Base-by-base conservation (phyloP, 352 stramenopile species). In the Pelagophyceae sp. region DNA sequence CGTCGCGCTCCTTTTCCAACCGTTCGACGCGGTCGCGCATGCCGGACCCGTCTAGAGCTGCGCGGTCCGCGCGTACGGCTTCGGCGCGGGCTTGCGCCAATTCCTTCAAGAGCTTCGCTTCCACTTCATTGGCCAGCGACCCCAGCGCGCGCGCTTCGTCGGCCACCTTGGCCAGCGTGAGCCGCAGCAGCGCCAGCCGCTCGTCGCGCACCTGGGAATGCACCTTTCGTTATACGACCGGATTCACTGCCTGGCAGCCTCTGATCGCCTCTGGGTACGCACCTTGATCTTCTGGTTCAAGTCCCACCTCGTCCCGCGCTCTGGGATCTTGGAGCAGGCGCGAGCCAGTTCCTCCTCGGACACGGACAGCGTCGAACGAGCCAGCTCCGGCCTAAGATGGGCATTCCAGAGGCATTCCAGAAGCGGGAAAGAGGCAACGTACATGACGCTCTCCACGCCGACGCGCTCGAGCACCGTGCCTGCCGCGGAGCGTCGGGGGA, bases 241-340 rank as follows among this genome's bases (percentile, higher is more conserved):
- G n/a, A n/a, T n/a, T n/a, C n/a, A n/a, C n/a, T n/a, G n/a, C n/a
- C n/a, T n/a, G n/a, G n/a, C n/a, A n/a, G n/a, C n/a, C n/a, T n/a
- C n/a, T n/a, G n/a, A n/a, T n/a, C n/a, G n/a, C n/a, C n/a, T n/a
- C n/a, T n/a, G n/a, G n/a, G n/a, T n/a, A n/a, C n/a, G n/a, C n/a
- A 54, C 45, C 23, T 54, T 54, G 45, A 54, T 54, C 45, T 54
- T 54, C 45, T 54, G 45, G 45, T 67, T 67, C 58, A 67, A 15
- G 58, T 67, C 58, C 23, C 29, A 67, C 11, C 58, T 11, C 58
- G 58, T 67, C 58, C 58, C 58, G 23, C 23, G 58, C 58, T 67
- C 58, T 67, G 23, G 15, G 58, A 67, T 15, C 58, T 67, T 67
- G 5, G 58, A 11, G 15, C 5, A 11, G 15, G 58, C 58, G 11